Conservation (phyloP, 805 yeast species). For the Saturnispora galanensis region DNA sequence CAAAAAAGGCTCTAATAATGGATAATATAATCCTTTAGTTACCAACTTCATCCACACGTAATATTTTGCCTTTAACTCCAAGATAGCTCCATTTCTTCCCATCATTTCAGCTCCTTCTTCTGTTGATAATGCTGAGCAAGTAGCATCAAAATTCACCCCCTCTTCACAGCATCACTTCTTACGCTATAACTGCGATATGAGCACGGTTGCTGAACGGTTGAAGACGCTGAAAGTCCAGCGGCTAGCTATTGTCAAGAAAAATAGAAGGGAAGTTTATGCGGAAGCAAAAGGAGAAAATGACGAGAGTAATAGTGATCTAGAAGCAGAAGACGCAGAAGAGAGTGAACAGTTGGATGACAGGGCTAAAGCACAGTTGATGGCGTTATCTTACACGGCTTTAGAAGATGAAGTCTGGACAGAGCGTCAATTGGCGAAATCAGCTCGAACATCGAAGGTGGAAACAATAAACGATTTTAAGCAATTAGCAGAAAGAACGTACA, state of each 20-base stretch:
- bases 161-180: too few species aligned
- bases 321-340: not conserved
- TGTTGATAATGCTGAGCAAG: not conserved
- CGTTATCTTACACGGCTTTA: constrained; percentile 45
- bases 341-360: not conserved
- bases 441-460: constrained; percentile 28
- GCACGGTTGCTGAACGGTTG: not conserved
- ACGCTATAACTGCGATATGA: not conserved
- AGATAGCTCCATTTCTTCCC: not conserved
- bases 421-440: not conserved
- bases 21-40: too few species aligned
- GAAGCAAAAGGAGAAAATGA: constrained; percentile 8
- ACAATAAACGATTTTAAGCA: constrained; percentile 36
- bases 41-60: too few species aligned
- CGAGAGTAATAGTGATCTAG: not conserved
- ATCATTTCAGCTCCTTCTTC: not conserved
- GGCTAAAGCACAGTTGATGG: constrained; percentile 26
- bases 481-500: constrained; percentile 52
- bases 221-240: constrained; percentile 5
- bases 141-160: too few species aligned
- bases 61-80: too few species aligned
- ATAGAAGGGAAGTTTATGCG: constrained; percentile 10
- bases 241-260: constrained; percentile 5
- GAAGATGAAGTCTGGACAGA: constrained; percentile 51
- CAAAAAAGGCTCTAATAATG: too few species aligned